phyloP scores from a whole-genome alignment of 768 basidiomycete genomes.

The Fomitopsis serialis region DNA sequence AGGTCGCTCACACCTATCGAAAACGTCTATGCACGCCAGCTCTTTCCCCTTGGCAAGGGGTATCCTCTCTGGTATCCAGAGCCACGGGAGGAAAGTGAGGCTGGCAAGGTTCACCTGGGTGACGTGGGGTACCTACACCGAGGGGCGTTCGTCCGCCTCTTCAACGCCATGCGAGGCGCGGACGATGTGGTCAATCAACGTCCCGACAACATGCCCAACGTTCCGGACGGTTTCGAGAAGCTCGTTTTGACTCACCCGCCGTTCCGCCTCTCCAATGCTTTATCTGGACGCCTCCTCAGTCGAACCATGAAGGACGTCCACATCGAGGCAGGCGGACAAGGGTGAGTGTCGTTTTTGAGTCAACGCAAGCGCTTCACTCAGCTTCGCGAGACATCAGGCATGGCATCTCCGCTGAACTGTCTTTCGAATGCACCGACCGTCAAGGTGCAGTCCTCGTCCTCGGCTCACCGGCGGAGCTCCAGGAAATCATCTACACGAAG shows the following conservation, averaged over 20 bases:
- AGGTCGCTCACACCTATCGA: too few species aligned
- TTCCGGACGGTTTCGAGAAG: constrained; percentile 2
- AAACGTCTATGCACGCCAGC: constrained; percentile 10
- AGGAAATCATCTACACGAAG: too few species aligned
- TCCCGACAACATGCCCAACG: neutral
- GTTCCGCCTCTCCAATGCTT: neutral
- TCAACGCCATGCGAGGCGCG: constrained; percentile 10
- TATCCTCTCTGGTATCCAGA: constrained; percentile 14
- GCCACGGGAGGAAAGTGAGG: constrained; percentile 1
- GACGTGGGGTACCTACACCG: constrained; percentile 13
- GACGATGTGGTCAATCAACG: constrained; percentile 6
- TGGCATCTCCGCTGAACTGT: neutral
- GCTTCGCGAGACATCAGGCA: neutral
- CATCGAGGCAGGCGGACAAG: neutral
- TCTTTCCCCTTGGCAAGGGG: constrained; percentile 4
- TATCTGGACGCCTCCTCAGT: neutral
- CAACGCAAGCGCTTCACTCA: too few species aligned
- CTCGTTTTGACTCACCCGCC: neutral
- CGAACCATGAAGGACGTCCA: neutral
- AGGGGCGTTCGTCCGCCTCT: constrained; percentile 15
- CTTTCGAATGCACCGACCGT: too few species aligned
- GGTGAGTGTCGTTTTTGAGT: neutral
- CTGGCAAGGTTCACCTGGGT: constrained; percentile 11
- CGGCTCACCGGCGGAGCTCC: too few species aligned
- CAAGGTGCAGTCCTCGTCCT: too few species aligned